Base-by-base conservation (phyloP, 1,139 yeast species). In the Geotrichum europaeum region DNA sequence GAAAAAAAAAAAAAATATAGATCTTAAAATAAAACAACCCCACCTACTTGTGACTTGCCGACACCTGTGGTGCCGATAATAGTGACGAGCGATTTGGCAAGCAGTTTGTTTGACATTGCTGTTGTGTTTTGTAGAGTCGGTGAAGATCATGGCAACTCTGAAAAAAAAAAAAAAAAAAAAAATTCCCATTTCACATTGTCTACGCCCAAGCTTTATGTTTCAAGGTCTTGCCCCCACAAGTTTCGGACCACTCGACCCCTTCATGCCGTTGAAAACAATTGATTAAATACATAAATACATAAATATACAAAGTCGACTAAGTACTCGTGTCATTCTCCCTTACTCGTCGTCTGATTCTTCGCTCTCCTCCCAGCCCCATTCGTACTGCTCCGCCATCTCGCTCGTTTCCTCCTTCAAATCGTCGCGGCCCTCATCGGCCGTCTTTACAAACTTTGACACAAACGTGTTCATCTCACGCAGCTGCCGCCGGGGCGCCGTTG, bases 11-110 rank as follows among this genome's bases (percentile, higher is more conserved):
- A 18, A 22, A 47, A 22, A 47, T 9, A 24, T 13, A 22, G 49
- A 13, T 36, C 13, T 52, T 7, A 15, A 18, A 43, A 7, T 45
- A 20, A 12, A n/a, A 10, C 15, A 50, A 15, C n/a, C 2, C 62
- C 65, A 12, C 71, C 71, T 69, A 84, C 81, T 68, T 91, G 89
- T 0, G 97, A 92, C 71, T 94, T 94, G 0, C 99, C 99, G n/a
- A 91, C 98, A 0, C 99, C 99, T 0, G 99, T 94, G 49, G 97
- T 92, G 0, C 99, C 99, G 7, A 89, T 89, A n/a, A 89, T 84
- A 34, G 89, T 84, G 36, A 89, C 80, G 12, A 89, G 71, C 61
- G 72, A 74, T 30, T 56, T 52, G 47, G 55, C 56, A n/a, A 57
- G 30, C 32, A 51, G 51, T 13, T 36, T 20, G 50, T 50, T 30